Base-by-base conservation (phyloP, 164 flowering plant genomes). In the Litsea cubeba region DNA sequence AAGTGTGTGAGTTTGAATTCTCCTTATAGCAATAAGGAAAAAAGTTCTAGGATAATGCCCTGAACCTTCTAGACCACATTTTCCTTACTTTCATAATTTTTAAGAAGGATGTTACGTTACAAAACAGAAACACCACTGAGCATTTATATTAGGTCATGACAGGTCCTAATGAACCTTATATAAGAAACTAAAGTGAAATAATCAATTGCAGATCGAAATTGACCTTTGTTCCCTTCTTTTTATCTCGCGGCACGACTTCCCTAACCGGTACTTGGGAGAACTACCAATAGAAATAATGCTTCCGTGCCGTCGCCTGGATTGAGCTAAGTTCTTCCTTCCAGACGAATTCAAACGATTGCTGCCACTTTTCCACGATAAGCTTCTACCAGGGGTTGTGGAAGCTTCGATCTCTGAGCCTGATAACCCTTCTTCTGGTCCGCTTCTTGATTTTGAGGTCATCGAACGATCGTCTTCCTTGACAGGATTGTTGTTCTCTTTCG, bases 211-310 rank as follows among this genome's bases (percentile, higher is more conserved):
- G 12, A 54, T 54, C 5, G 60, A 62, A 70, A 71, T 74, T 77
- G 7, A 89, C 98, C 87, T 88, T 23, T 77, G 71, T 72, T 89
- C 91, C 71, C 81, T 87, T 67, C 79, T 84, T 81, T 83, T 84
- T 79, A 91, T 87, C 77, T 84, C 85, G 69, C 97, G 92, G 77
- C 98, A 90, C 22, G 98, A 94, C 83, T 86, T 92, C 18, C 95
- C 97, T 8, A 77, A 77, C 40, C 72, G 84, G 50, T 69, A 67
- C 71, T 81, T 91, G 65, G 88, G 74, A 63, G 87, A 80, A 63
- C 81, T 81, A 77, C 77, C 51, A n/a, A 62, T 68, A 30, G 85
- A 85, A 14, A 76, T 35, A 78, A 83, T 77, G 80, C 87, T 80
- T 71, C 71, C 74, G 2, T 75, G 79, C 75, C 85, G 81, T 79